Base-by-base conservation (phyloP, 208 protist genomes). In the Crithidia fasciculata region DNA sequence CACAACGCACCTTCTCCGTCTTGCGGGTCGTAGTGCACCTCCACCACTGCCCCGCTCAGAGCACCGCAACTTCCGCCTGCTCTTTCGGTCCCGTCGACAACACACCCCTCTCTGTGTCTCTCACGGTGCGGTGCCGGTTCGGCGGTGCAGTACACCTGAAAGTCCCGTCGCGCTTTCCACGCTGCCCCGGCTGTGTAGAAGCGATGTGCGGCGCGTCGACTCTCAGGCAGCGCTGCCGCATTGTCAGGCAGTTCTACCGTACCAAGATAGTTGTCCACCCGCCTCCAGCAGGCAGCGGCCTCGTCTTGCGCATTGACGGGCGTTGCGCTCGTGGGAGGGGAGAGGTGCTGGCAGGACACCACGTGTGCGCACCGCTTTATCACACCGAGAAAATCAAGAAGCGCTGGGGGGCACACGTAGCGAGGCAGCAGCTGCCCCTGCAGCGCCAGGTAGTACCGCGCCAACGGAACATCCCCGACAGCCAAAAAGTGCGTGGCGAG, bases 401-500 rank as follows among this genome's bases (percentile, higher is more conserved):
- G 52, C 18, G 75, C 63, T 6, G 73, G 15, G 8, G 61, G 75
- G 49, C 79, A 87, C 37, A 82, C 80, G 61, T 76, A 60, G 44
- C 78, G 76, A 36, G 74, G 69, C n/a, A 84, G 72, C 16, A 85
- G 83, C 53, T 66, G 64, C 5, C 59, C 80, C 12, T 89, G 41
- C 15, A 83, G 41, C 0, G 83, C 78, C 15, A 89, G 19, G 75
- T 91, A 89, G 45, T 76, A 78, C 56, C 84, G 82, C 12, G 85
- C 88, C 19, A 91, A 67, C n/a, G 85, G 80, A 10, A 70, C 58
- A 56, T 93, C 88, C 18, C 88, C 84, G 19, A 68, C 75, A 15
- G 78, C 66, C 45, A 89, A 64, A 10, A 84, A 74, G 10, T 36
- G 36, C 4, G 66, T 36, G 45, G 79, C 65, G 18, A 89, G 69